Evolutionary conservation across 2,329 filamentous ascomycete genomes (phyloP), one percentile per base, ranked within the genome.

Genomic region (Talaromyces rugulosus): DNA sequence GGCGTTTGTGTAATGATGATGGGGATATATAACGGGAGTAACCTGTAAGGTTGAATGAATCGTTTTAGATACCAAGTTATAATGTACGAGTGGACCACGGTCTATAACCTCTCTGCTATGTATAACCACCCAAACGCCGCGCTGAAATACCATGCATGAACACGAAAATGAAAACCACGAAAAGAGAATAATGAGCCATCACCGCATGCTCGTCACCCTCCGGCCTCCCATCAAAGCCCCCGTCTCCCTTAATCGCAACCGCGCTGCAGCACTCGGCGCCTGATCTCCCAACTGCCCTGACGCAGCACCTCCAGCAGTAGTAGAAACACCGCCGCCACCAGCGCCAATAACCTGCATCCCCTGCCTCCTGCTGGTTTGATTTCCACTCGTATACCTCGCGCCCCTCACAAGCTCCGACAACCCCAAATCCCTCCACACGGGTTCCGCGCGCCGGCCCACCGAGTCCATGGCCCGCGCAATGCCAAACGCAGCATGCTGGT

Each of bases 401-500:
- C 61, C 61, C 16, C 72, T 78, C 69, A 84, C 75, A 64, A 86
- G 70, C 57, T 80, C 77, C 62, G 82, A 81, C 14, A 85, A 71
- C 0, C 85, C 84, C 5, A 87, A 70, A 75, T 88, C 85, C 63
- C 82, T 78, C 86, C 86, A 88, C 1, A 80, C 79, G 4, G 78
- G 77, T 72, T 84, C 83, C 56, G 78, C 75, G 63, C 78, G 56
- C 11, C 58, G 31, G 3, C 55, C 56, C 33, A 50, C 59, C 56
- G 77, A 77, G 70, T 86, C 82, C 69, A 85, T 87, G 0, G 85
- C 86, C 50, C 85, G 77, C 71, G 84, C 81, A 62, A 89, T 89
- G 1, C 86, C 86, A 74, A 88, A 89, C 2, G 85, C 86, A 0
- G 86, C 86, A 72, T 88, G 86, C 72, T 88, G 85, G 66, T 88